Evolutionary conservation across 805 yeast species (phyloP).

Genomic region (Danielia reshetovae): DNA sequence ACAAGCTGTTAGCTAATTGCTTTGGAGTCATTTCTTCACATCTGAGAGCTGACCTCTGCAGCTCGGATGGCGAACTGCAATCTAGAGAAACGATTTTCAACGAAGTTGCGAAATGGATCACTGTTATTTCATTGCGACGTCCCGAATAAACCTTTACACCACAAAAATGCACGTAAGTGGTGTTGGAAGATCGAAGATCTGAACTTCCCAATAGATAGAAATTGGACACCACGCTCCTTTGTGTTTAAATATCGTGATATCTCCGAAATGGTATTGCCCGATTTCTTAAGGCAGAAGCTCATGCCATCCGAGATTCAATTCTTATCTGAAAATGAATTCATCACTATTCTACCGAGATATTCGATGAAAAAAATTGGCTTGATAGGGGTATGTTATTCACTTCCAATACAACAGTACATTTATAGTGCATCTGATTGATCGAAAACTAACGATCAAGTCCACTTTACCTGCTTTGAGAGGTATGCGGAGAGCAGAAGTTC

Average conservation of each 20-base stretch:
- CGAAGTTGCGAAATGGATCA: conserved; percentile 2
- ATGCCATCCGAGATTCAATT: conserved; percentile 78
- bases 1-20: conserved; percentile 3
- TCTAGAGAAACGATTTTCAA: conserved; percentile 2
- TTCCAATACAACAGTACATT: neutral
- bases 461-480: conserved; percentile 59
- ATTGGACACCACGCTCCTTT: no score
- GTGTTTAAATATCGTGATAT: no score
- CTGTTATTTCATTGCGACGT: no score
- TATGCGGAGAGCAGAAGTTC: conserved; percentile 64
- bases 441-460: conserved; percentile 28
- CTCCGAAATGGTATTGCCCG: conserved; percentile 15
- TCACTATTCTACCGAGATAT: conserved; percentile 77
- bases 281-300: conserved; percentile 36
- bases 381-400: conserved; percentile 48
- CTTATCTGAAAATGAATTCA: conserved; percentile 73
- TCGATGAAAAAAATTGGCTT: conserved; percentile 60
- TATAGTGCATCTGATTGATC: neutral
- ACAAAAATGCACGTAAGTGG: no score
- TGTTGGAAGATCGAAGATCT: no score
- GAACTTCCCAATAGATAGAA: no score
- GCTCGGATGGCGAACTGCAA: neutral
- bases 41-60: conserved; percentile 1
- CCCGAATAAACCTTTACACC: no score
- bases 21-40: conserved; percentile 9